Evolutionary conservation across 208 protist species (phyloP), one percentile per base, ranked within the genome.

Genomic region (Leishmania major): DNA sequence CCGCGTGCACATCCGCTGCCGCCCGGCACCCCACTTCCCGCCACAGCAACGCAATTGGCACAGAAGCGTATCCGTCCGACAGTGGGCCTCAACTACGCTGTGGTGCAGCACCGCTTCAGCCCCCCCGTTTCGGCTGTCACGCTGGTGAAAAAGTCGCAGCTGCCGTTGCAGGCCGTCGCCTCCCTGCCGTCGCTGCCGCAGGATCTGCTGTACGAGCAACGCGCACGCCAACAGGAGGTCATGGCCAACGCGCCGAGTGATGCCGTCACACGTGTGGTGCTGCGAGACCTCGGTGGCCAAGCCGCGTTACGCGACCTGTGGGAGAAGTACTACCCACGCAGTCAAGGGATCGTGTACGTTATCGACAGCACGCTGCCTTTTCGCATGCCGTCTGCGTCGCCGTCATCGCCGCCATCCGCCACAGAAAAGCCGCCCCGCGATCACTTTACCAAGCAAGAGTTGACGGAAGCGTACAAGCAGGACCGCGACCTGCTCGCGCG

Each of bases 201-300:
- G n/a, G 83, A 79, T 11, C 45, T 83, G 2, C 22, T 79, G 43
- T 69, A 71, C 3, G 73, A 76, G 51, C 79, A 81, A 70, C 57
- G 78, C 10, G 70, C 66, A 17, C 81, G 74, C 70, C 84, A 82
- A 70, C 60, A 79, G 71, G 76, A 53, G 25, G 19, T 74, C 35
- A 67, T 76, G 60, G 64, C 81, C 10, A 80, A 69, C 47, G 70
- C 79, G 1, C 72, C 84, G 28, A 78, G 80, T 55, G 69, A 80
- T 49, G 87, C 80, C 28, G 70, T 78, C 15, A 94, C 91, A 66
- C 80, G 79, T 45, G 88, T 97, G 43, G 84, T 87, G 43, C 92
- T 99, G 70, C 99, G 99, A 96, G 99, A 99, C 84, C 94, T 99
- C 37, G 96, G 96, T 62, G 99, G 99, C 10, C 97, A 99, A 86